These are phyloP conservation scores for Salix brachista DNA, from an alignment of 345 rosid species.

Conservation along the genomic window DNA sequence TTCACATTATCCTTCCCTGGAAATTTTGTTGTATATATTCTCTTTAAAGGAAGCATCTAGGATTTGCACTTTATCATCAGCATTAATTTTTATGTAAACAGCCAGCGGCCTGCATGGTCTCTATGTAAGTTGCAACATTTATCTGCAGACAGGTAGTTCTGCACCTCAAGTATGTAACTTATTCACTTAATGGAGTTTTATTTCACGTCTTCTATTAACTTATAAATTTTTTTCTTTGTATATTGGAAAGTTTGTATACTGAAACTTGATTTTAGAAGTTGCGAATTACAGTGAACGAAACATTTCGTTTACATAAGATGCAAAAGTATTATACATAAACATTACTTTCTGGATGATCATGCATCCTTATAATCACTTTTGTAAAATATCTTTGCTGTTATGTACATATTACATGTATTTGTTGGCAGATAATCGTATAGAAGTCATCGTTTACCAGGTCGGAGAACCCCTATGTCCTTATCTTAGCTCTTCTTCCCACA, in stretches of 20 bases:
- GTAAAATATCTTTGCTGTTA: neutral
- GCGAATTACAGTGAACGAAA: neutral
- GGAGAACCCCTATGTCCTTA: constrained; percentile 32
- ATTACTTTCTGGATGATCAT: constrained; percentile 10
- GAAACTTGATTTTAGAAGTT: neutral
- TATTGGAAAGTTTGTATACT: neutral
- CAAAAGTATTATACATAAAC: neutral
- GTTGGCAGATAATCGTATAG: neutral
- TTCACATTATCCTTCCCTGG: constrained; percentile 16
- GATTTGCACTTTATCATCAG: constrained; percentile 8
- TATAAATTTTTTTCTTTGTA: neutral
- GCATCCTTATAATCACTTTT: constrained; percentile 28
- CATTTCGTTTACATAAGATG: constrained; percentile 16
- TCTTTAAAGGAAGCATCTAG: constrained; percentile 18
- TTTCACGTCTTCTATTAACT: neutral
- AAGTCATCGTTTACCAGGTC: constrained; percentile 2
- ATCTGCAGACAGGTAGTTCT: constrained; percentile 10
- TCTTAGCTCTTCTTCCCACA: constrained; percentile 46
- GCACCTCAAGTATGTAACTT: constrained; percentile 10
- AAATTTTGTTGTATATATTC: constrained; percentile 41
- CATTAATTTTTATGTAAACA: neutral
- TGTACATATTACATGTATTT: neutral
- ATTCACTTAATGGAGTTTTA: constrained; percentile 6
- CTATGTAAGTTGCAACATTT: constrained; percentile 17
- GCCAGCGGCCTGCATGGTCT: constrained; percentile 4